Conservation (phyloP, 2,329 filamentous ascomycete genomes). For the Claviceps quebecensis region DNA sequence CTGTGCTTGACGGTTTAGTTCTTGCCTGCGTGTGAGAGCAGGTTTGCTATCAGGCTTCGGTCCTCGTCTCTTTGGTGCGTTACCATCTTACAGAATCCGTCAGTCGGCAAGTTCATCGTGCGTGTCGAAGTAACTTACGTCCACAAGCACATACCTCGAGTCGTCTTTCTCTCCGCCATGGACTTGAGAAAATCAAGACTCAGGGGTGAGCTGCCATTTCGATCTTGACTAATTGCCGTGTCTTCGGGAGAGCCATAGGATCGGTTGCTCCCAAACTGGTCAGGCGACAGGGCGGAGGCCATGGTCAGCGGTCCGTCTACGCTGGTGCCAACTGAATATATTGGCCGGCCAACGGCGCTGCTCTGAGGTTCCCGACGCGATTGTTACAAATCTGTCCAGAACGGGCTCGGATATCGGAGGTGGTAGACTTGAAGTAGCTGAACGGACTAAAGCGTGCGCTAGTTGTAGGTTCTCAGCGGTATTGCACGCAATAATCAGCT, state of each 20-base stretch:
- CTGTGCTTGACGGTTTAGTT: constrained; percentile 90
- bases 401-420: neutral
- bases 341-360: neutral
- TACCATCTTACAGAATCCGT: constrained; percentile 46
- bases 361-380: neutral
- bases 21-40: constrained; percentile 78
- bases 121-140: neutral
- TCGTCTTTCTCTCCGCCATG: constrained; percentile 59
- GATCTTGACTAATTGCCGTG: constrained; percentile 20
- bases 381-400: neutral
- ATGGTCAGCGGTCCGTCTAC: neutral
- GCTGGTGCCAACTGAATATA: neutral
- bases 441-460: neutral
- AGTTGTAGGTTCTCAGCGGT: neutral
- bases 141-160: constrained; percentile 42
- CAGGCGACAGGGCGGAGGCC: constrained; percentile 31
- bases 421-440: neutral
- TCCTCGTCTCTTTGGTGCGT: constrained; percentile 75
- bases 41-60: constrained; percentile 96
- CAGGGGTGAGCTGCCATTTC: constrained; percentile 27
- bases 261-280: constrained; percentile 16
- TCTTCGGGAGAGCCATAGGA: constrained; percentile 14
- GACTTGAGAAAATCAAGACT: constrained; percentile 52
- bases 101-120: constrained; percentile 1
- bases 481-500: neutral